Base-by-base conservation (phyloP, 192 early-diverging fungal species). In the Coemansia umbellata region DNA sequence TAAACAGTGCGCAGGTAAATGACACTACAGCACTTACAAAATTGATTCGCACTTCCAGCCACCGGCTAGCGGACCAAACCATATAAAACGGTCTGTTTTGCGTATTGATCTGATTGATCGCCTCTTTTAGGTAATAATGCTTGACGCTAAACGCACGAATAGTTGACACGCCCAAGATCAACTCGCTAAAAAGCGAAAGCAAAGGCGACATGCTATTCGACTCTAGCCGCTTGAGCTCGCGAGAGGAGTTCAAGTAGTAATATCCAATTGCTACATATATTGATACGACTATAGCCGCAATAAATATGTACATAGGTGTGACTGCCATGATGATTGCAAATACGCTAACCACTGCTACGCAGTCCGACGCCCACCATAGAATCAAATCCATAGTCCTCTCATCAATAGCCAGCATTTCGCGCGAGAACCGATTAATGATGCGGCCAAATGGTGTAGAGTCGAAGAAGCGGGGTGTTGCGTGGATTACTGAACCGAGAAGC, bases 201-300 rank as follows among this genome's bases (percentile, higher is more conserved):
- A 92, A 82, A 4, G 92, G 89, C 36, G 80, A 82, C 48, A 84
- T 79, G 23, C 85, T 81, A 42, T 81, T 81, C 3, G 88, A 85
- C 71, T 93, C 89, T n/a, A 93, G 66, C 14, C 93, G 84, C 82
- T 97, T 93, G 43, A 95, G 66, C 65, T 95, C 92, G 27, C 94
- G 79, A 4, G 91, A 89, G 6, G 86, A 74, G 3, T 56, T 69
- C 41, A 94, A 66, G 55, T 93, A 97, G 55, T 82, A 82, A 6
- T 58, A 33, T 6, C 83, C 85, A 58, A 93, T 81, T 22, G 61
- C 53, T 18, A 80, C 63, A 55, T 87, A 94, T 19, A 85, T 15
- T 9, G 49, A 45, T 2, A 79, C 58, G 17, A 88, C 80, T 50
- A 83, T 60, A 15, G 70, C 56, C 1, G 85, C 84, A 3, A 87